Conservation (phyloP, 2,329 filamentous ascomycete genomes). For the Ceratocystis albifundus region DNA sequence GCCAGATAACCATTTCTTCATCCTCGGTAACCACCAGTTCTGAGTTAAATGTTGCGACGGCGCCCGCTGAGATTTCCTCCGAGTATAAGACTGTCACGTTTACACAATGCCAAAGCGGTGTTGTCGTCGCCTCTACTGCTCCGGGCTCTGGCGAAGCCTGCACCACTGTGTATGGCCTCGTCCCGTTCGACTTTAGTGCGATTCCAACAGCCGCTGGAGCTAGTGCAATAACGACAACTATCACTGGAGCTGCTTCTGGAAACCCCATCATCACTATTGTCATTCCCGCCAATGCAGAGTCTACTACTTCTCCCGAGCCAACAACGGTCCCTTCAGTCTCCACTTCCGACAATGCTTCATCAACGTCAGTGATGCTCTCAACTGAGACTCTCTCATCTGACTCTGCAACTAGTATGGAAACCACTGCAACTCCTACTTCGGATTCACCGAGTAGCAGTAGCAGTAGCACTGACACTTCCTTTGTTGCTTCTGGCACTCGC, state of each 20-base stretch:
- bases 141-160: conserved; percentile 2
- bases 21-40: background rate
- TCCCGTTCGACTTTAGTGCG: conserved; percentile 14
- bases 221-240: conserved; percentile 17
- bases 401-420: background rate
- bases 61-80: conserved; percentile 11
- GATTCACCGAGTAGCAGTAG: background rate
- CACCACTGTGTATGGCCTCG: conserved; percentile 16
- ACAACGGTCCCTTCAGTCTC: background rate
- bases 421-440: conserved; percentile 5
- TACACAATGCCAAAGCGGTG: conserved; percentile 17
- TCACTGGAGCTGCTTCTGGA: conserved; percentile 11
- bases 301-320: background rate
- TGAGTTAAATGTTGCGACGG: conserved; percentile 12
- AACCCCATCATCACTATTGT: conserved; percentile 21
- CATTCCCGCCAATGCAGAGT: conserved; percentile 8
- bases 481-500: conserved; percentile 2
- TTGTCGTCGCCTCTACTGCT: background rate
- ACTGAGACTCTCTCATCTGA: conserved; percentile 2
- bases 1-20: conserved; percentile 3
- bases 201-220: conserved; percentile 12
- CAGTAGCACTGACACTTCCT: background rate
- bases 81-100: conserved; percentile 21
- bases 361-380: background rate
- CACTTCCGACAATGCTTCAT: background rate